Percentiles rank a stretch among this genome's conserved stretches.
phyloP scores from a whole-genome alignment of 2,329 filamentous ascomycete species.

The Hypocrella siamensis region DNA sequence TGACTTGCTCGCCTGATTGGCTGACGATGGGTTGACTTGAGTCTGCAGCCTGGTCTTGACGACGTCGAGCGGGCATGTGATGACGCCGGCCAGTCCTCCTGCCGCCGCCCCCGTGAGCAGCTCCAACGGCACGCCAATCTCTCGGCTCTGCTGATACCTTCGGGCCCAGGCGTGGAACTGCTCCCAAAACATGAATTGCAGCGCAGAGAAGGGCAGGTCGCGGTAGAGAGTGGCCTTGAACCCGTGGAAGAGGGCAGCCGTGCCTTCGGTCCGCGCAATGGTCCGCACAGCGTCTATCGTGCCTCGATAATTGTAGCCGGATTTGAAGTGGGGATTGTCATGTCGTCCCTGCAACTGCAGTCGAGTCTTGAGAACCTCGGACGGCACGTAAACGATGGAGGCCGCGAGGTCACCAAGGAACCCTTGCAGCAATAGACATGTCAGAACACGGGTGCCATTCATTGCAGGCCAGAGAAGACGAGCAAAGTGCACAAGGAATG shows the following conservation, averaged over 20 bases:
- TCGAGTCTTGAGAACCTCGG: slow-evolving; percentile 94
- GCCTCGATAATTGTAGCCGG: slow-evolving; percentile 88
- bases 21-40: slow-evolving; percentile 44
- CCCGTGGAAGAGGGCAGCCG: slow-evolving; percentile 81
- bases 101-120: slow-evolving; percentile 79
- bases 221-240: slow-evolving; percentile 92
- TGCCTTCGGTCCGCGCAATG: slow-evolving; percentile 69
- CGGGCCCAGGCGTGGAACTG: slow-evolving; percentile 76
- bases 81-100: slow-evolving; percentile 80
- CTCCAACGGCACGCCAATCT: slow-evolving; percentile 76
- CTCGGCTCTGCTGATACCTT: slow-evolving; percentile 59
- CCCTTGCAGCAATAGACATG: slow-evolving; percentile 30
- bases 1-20: slow-evolving; percentile 10
- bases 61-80: slow-evolving; percentile 92
- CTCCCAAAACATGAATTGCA: slow-evolving; percentile 98
- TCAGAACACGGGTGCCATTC: neutral
- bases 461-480: neutral
- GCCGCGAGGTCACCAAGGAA: slow-evolving; percentile 86
- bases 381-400: slow-evolving; percentile 87
- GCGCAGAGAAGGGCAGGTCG: slow-evolving; percentile 85
- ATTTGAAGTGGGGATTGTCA: slow-evolving; percentile 87
- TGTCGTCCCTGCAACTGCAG: slow-evolving; percentile 86
- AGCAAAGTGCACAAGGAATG: neutral
- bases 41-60: slow-evolving; percentile 96
- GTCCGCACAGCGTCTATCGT: slow-evolving; percentile 74